Base-by-base conservation (phyloP, 495 filamentous ascomycete genomes). In the Aspergillus coremiiformis region DNA sequence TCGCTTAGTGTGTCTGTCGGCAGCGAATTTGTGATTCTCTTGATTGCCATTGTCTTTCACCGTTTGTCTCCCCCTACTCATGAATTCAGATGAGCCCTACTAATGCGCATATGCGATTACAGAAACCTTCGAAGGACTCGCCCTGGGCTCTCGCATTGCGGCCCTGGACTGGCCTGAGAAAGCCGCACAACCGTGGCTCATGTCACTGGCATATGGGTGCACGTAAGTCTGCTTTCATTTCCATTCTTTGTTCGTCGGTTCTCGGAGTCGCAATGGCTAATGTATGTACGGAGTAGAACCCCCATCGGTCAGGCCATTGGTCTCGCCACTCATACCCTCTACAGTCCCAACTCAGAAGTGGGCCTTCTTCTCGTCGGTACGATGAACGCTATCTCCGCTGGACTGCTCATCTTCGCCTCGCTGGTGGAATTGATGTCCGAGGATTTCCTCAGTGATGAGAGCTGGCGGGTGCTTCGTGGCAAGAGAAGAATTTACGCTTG, bases 221-320 rank as follows among this genome's bases (percentile, higher is more conserved):
- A 68, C 66, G 66, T 68, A 64, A 19, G 65, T 60, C 35, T 55
- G 26, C 0, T 9, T 30, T 5, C 3, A 10, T 4, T 10, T 26
- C 23, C 12, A 29, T 22, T 24, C 5, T 22, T 46, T 44, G 14
- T 14, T 35, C 8, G 1, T 47, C 26, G 7, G 15, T 33, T 43
- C 15, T 5, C 20, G 32, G n/a, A 43, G 12, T 24, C 9, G 21
- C n/a, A 11, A 20, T 33, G 7, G 32, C 37, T 41, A 10, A 41
- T 41, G 4, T 9, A 19, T 19, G 71, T 77, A n/a, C n/a, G n/a
- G n/a, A n/a, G n/a, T n/a, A 95, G 89, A 2, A 93, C 89, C 3
- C 89, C 89, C 1, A 70, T 90, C 39, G 89, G 89, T 17, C 87
- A 92, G 58, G 87, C 87, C 4, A 87, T 95, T 44, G 89, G 89